Evolutionary conservation across 176 grass and related monocot genomes (phyloP), one percentile per base, ranked within the genome.

Genomic region (Themeda triandra): DNA sequence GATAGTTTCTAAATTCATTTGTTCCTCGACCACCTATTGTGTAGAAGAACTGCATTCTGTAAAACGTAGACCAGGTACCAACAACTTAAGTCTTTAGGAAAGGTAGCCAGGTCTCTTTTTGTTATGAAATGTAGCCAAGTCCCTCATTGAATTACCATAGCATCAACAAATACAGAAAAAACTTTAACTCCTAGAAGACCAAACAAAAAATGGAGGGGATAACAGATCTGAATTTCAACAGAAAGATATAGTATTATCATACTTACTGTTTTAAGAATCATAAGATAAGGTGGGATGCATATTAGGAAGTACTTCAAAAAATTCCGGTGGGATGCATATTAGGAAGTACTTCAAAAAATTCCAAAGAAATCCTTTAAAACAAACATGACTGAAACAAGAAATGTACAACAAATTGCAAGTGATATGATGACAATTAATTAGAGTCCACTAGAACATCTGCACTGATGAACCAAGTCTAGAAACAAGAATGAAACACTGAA

Each of bases 301-400:
- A 27, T 58, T 23, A 51, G 45, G 83, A 44, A 60, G 82, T 40
- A 86, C 28, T 62, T 85, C 13, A n/a, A 66, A 83, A 37, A 69
- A 45, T 35, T 58, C 15, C 13, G 13, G 27, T 84, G 69, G 33
- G 33, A 35, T 35, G 33, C 33, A 41, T 44, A 27, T 58, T 23
- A 51, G 45, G 83, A 44, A 60, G 82, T 40, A 86, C 28, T 62
- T 85, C 13, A n/a, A 66, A 83, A 37, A 69, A 45, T 35, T 58
- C 15, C 13, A 90, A 86, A 79, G 13, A 86, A 89, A 86, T 46
- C 21, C 12, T 86, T 65, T 54, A 73, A 73, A 72, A 73, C 48
- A 82, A 83, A 78, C 13, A 29, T 31, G 42, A 64, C 19, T 17
- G 64, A 56, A 76, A 86, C 13, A 28, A 58, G 41, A 80, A 41